Base-by-base conservation (phyloP, 768 basidiomycete genomes). In the Calocybe indica region DNA sequence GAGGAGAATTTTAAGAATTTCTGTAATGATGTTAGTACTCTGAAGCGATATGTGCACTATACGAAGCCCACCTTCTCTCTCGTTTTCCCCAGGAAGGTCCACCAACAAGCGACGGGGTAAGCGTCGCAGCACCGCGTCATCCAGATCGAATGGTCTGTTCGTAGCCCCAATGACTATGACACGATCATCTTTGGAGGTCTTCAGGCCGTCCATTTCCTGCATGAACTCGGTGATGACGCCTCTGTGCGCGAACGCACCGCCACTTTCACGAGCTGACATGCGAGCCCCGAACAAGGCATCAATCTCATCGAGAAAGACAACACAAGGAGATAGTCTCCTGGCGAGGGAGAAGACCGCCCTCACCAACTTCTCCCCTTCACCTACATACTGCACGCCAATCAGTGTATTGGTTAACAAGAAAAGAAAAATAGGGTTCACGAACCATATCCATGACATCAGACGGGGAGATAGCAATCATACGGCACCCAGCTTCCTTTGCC, bases 381-480 rank as follows among this genome's bases (percentile, higher is more conserved):
- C 88, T 35, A 90, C 87, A 63, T 91, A 91, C 88, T 90, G 50
- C 33, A 15, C 30, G 6, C 31, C 14, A 10, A 42, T 52, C 14
- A 45, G 36, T 8, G 40, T 28, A 5, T 30, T 22, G 49, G 22
- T 4, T 22, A 22, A 22, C 22, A 6, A 47, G 52, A 1, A 42
- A 4, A 48, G 29, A 36, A 22, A 37, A 31, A 37, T 33, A 28
- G 34, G 8, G 5, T 8, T 45, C 49, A 61, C 76, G 40, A 52
- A 90, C 90, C 90, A 94, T 94, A 62, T 96, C 92, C 83, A 94
- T 92, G 40, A 97, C 88, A 60, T 97, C 93, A 7, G 92, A 91
- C 5, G 93, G 91, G 38, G 88, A 85, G 41, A 97, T 75, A 8
- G 83, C 80, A 59, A 97, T 68, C 93, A 97, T 97, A 43, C 91